These are phyloP conservation scores for Pichia kluyveri DNA, from an alignment of 805 yeast species.

Conservation along the genomic window DNA sequence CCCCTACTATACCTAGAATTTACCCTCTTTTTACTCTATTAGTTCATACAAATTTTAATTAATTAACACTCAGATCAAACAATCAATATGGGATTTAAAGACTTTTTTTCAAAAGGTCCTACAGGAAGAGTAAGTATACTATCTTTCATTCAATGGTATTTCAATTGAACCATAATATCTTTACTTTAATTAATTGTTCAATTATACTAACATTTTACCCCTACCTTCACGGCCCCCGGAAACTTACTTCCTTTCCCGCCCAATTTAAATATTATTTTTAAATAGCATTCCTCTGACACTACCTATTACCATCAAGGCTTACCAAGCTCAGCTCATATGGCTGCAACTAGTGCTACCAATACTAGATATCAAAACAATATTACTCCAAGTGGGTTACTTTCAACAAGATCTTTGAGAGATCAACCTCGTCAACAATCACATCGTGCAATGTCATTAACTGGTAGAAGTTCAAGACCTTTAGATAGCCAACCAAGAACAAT, in stretches of 20 bases:
- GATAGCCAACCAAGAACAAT: conserved; percentile 9
- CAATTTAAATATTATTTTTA: not conserved
- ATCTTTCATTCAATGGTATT: too few relatives aligned
- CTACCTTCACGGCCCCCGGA: too few relatives aligned
- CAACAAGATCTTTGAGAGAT: not conserved
- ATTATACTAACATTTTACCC: not conserved
- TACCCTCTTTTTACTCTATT: too few relatives aligned
- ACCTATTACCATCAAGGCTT: not conserved
- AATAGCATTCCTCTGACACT: not conserved
- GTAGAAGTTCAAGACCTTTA: conserved; percentile 18
- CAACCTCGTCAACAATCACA: conserved; percentile 5
- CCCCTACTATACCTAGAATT: too few relatives aligned
- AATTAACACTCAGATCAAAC: too few relatives aligned
- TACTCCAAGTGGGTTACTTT: conserved; percentile 2
- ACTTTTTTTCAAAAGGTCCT: conserved; percentile 18
- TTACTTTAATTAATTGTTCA: not conserved
- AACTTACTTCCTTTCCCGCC: too few relatives aligned
- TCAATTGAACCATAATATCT: too few relatives aligned
- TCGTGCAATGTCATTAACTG: conserved; percentile 26
- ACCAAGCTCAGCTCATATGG: conserved; percentile 3
- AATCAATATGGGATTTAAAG: conserved; percentile 16
- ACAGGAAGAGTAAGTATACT: conserved; percentile 20
- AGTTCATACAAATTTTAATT: too few relatives aligned
- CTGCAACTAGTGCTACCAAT: conserved; percentile 4
- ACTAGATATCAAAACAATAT: conserved; percentile 3